Evolutionary conservation across 2,329 filamentous ascomycete species (phyloP).

Genomic region (Elsinoe fawcettii): DNA sequence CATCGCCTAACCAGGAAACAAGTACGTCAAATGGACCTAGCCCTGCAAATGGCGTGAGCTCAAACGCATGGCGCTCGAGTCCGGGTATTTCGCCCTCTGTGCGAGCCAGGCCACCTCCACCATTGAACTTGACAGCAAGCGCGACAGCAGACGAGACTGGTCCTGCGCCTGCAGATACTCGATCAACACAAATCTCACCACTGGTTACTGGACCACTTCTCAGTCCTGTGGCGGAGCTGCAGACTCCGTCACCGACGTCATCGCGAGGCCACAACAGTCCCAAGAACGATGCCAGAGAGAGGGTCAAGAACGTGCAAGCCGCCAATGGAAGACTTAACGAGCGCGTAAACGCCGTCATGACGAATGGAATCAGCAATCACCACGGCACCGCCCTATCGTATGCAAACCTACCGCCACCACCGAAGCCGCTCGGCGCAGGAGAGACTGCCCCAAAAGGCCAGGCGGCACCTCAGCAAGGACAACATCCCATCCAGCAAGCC

Average conservation of each 20-base stretch:
- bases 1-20: not conserved
- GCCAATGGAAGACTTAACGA: conserved; percentile 24
- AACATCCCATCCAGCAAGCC: conserved; percentile 8
- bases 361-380: not conserved
- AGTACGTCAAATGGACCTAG: not conserved
- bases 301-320: conserved; percentile 23
- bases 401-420: conserved; percentile 1
- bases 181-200: conserved; percentile 10
- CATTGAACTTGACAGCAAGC: conserved; percentile 45
- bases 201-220: conserved; percentile 38
- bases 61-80: not conserved
- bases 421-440: not conserved
- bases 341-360: conserved; percentile 20
- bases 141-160: not conserved
- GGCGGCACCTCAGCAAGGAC: not conserved
- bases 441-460: not conserved
- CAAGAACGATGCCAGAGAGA: conserved; percentile 8
- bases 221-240: conserved; percentile 66
- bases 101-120: conserved; percentile 44
- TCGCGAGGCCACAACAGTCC: conserved; percentile 45
- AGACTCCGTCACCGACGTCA: conserved; percentile 61
- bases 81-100: conserved; percentile 1
- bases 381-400: conserved; percentile 15
- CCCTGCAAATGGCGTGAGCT: not conserved
- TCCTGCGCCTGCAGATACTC: conserved; percentile 1